phyloP scores from a whole-genome alignment of 1,139 yeast species.

The Debaryomyces sp. region DNA sequence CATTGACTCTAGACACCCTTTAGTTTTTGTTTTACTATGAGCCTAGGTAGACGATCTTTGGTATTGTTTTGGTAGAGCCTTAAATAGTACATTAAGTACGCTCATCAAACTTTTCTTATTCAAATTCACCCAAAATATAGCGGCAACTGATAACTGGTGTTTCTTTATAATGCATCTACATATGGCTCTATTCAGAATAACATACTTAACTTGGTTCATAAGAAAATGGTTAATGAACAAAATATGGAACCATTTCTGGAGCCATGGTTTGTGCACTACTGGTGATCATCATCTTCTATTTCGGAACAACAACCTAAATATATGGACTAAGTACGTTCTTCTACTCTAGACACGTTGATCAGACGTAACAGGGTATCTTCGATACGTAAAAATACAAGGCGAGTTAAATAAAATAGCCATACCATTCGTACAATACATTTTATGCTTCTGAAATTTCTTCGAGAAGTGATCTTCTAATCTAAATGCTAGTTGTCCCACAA shows the following conservation, averaged over 20 bases:
- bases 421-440: neutral
- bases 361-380: neutral
- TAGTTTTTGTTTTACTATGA: too few species aligned
- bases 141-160: too few species aligned
- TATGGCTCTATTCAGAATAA: too few species aligned
- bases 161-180: too few species aligned
- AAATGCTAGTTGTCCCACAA: conserved; percentile 3
- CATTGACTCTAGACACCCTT: too few species aligned
- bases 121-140: too few species aligned
- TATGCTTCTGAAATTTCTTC: neutral
- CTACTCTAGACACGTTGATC: neutral
- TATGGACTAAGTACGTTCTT: neutral
- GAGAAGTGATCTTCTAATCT: neutral
- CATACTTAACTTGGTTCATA: too few species aligned
- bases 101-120: too few species aligned
- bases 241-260: neutral
- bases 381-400: neutral
- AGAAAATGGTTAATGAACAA: too few species aligned
- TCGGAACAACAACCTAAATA: neutral
- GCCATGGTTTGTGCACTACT: neutral
- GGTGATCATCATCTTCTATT: neutral
- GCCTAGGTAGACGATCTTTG: too few species aligned
- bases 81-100: too few species aligned
- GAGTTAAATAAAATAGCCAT: neutral
- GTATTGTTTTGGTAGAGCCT: too few species aligned